Percentiles rank a stretch among this genome's conserved stretches.
phyloP scores from a whole-genome alignment of 2,329 filamentous ascomycete species.

The Kalaharituber pfeilii region DNA sequence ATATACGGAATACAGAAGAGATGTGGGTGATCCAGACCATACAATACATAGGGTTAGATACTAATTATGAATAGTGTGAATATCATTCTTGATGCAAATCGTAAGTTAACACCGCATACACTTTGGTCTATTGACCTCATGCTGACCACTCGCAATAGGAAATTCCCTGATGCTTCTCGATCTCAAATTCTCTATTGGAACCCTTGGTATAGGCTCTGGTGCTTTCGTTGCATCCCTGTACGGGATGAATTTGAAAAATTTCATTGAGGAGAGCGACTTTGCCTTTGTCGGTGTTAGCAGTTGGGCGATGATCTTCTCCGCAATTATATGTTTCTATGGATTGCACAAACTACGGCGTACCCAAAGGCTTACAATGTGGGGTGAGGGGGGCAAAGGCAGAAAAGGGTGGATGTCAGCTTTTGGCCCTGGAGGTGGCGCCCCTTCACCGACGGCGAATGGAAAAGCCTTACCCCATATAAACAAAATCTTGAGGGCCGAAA shows the following conservation, averaged over 20 bases:
- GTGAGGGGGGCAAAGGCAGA: conserved; percentile 32
- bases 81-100: conserved; percentile 92
- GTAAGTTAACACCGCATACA: conserved; percentile 27
- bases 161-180: conserved; percentile 96
- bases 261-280: conserved; percentile 81
- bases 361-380: conserved; percentile 77
- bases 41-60: background rate
- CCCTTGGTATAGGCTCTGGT: conserved; percentile 81
- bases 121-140: background rate
- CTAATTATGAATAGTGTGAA: conserved; percentile 48
- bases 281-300: conserved; percentile 64
- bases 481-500: background rate
- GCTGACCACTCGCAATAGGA: background rate
- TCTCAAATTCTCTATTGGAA: conserved; percentile 89
- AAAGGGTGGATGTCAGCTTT: conserved; percentile 15
- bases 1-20: conserved; percentile 94
- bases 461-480: background rate
- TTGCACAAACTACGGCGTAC: conserved; percentile 68
- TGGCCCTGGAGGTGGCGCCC: background rate
- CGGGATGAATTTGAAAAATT: conserved; percentile 98
- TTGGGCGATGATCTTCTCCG: conserved; percentile 53
- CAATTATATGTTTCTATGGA: conserved; percentile 67
- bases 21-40: conserved; percentile 71
- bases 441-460: background rate
- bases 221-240: conserved; percentile 97